A percentile compares a stretch with the other conserved stretches of the same genome.
These are phyloP conservation scores for Mycena filopes DNA, from an alignment of 768 basidiomycete genomes.

Conservation along the genomic window DNA sequence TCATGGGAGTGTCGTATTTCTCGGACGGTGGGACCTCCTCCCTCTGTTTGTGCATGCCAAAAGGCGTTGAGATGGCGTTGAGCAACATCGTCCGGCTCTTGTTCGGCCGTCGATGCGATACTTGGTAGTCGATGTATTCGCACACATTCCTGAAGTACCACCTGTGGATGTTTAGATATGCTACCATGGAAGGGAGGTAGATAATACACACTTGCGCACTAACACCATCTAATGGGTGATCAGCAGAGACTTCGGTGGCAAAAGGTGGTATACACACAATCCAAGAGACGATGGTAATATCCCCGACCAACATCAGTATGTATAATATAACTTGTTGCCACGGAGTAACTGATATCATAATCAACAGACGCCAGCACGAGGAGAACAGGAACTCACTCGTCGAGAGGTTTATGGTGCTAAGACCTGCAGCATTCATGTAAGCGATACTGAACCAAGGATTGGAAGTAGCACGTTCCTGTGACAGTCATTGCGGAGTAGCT, in stretches of 20 bases:
- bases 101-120: slow-evolving; percentile 21
- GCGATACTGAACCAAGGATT: slow-evolving; percentile 46
- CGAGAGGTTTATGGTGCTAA: slow-evolving; percentile 60
- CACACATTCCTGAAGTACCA: slow-evolving; percentile 57
- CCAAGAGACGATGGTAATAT: slow-evolving; percentile 67
- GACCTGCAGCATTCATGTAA: slow-evolving; percentile 12
- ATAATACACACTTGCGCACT: slow-evolving; percentile 58
- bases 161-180: too few species aligned
- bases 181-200: slow-evolving; percentile 1
- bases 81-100: slow-evolving; percentile 45
- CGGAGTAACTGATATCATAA: neutral
- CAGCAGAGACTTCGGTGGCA: neutral
- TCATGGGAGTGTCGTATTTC: slow-evolving; percentile 15
- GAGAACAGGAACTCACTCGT: slow-evolving; percentile 26
- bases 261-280: slow-evolving; percentile 38
- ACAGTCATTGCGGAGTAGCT: slow-evolving; percentile 67
- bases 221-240: slow-evolving; percentile 61
- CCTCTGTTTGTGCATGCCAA: slow-evolving; percentile 29
- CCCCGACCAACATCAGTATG: slow-evolving; percentile 62
- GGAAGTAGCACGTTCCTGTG: too few species aligned
- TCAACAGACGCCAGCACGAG: neutral
- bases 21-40: slow-evolving; percentile 25
- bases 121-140: slow-evolving; percentile 47
- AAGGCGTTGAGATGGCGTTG: slow-evolving; percentile 47
- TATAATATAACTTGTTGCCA: slow-evolving; percentile 55